Percentiles rank a stretch among this genome's conserved stretches.
Evolutionary conservation across 2,329 filamentous ascomycete genomes (phyloP).

Genomic region (Leptographium wingfieldii): DNA sequence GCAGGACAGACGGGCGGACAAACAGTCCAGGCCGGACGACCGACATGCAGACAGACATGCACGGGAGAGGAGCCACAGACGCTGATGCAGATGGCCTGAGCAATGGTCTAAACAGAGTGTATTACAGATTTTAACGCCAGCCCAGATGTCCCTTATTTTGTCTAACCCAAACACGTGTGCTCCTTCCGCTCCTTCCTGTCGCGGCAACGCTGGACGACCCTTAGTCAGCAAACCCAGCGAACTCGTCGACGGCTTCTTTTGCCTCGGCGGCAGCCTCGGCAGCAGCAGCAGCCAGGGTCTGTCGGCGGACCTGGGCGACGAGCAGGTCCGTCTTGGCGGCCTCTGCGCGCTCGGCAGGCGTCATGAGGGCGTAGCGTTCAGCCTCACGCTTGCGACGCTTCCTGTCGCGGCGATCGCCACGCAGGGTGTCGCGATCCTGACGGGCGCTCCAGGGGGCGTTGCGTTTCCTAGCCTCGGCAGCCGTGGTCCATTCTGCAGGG

Average conservation of each 20-base stretch:
- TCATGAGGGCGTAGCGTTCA: slow-evolving; percentile 51
- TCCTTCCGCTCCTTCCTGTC: too few relatives aligned
- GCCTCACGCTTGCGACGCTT: slow-evolving; percentile 38
- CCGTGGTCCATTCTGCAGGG: slow-evolving; percentile 17
- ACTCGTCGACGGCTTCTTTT: neutral
- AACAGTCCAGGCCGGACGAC: too few relatives aligned
- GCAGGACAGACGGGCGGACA: neutral
- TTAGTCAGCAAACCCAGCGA: slow-evolving; percentile 4
- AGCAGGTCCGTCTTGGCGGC: slow-evolving; percentile 50
- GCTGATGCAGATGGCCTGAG: too few relatives aligned
- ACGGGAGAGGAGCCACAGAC: neutral
- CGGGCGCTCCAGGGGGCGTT: slow-evolving; percentile 64
- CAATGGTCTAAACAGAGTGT: neutral
- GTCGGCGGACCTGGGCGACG: slow-evolving; percentile 48
- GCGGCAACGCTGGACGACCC: too few relatives aligned
- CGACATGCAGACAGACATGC: neutral
- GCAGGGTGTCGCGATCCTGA: slow-evolving; percentile 50
- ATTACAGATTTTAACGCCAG: neutral
- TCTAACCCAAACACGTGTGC: too few relatives aligned
- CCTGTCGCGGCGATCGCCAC: slow-evolving; percentile 26
- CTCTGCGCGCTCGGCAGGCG: slow-evolving; percentile 54
- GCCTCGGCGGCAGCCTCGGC: neutral
- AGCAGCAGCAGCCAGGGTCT: slow-evolving; percentile 28
- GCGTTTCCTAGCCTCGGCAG: slow-evolving; percentile 39
- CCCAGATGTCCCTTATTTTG: too few relatives aligned